Evolutionary conservation across 441 rosid species (phyloP).

Genomic region (Sinapis alba): DNA sequence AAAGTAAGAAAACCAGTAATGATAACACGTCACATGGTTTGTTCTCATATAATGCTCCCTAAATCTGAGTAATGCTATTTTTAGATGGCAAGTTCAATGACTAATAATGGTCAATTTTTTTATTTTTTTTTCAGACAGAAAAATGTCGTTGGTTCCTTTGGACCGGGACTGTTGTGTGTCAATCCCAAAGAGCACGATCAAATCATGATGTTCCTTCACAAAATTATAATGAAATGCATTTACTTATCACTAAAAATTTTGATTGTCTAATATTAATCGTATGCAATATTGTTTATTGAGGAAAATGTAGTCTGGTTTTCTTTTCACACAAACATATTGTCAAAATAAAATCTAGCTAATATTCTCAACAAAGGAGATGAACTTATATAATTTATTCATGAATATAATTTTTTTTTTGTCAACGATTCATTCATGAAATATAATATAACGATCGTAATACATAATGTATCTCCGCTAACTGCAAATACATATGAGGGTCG

Average conservation of each 20-base stretch:
- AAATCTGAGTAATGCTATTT: neutral
- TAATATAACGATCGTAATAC: neutral
- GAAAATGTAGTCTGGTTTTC: neutral
- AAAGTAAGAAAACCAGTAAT: neutral
- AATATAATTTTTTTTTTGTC: too few species aligned
- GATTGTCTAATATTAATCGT: neutral
- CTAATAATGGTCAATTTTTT: slow-evolving; percentile 3
- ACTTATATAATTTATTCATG: neutral
- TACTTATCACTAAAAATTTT: neutral
- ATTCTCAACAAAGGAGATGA: neutral
- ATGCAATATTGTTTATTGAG: neutral
- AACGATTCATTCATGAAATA: too few species aligned
- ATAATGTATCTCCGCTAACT: neutral
- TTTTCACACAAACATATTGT: neutral
- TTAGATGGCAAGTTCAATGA: slow-evolving; percentile 2
- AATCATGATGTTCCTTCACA: slow-evolving; percentile 29
- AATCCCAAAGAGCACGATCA: slow-evolving; percentile 30
- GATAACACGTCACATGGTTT: slow-evolving; percentile 13
- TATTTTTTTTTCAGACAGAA: neutral
- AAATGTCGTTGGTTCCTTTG: neutral
- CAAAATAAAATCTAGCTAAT: neutral
- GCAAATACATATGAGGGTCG: neutral
- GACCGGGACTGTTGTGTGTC: neutral
- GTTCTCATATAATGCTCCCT: slow-evolving; percentile 2
- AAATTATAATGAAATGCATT: neutral